These are phyloP conservation scores for Xylaria arbuscula DNA, from an alignment of 2,329 filamentous ascomycete genomes.

Conservation along the genomic window DNA sequence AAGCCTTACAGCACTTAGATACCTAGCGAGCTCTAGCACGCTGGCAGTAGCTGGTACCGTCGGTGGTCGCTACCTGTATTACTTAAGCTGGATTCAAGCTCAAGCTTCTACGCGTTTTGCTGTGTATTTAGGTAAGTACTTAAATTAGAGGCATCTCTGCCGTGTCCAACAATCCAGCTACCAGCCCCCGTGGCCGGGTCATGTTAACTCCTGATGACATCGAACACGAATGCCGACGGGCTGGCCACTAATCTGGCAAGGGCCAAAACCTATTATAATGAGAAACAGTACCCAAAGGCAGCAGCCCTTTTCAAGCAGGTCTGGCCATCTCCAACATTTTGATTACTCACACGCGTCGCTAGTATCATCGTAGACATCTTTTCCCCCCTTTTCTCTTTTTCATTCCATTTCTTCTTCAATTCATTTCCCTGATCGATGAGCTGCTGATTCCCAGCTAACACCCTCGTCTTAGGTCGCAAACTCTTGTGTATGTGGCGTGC, in stretches of 20 bases:
- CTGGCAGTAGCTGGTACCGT: too few species aligned
- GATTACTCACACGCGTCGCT: slow-evolving; percentile 3
- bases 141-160: not conserved
- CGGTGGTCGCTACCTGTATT: too few species aligned
- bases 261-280: slow-evolving; percentile 27
- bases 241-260: slow-evolving; percentile 9
- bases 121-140: not conserved
- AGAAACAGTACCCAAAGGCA: slow-evolving; percentile 30
- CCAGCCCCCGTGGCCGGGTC: not conserved
- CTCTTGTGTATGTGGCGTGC: slow-evolving; percentile 41
- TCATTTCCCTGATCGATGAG: not conserved
- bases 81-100: too few species aligned
- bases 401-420: not conserved
- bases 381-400: not conserved
- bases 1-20: too few species aligned
- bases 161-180: not conserved
- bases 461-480: slow-evolving; percentile 34
- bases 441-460: not conserved
- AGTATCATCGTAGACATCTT: not conserved
- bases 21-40: too few species aligned
- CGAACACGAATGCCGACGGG: not conserved
- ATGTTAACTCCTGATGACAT: slow-evolving; percentile 20
- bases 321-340: not conserved
- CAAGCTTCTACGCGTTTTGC: too few species aligned
- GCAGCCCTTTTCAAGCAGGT: slow-evolving; percentile 32